phyloP scores from a whole-genome alignment of 1,284 basidiomycete genomes.

The Termitomyces sp. region DNA sequence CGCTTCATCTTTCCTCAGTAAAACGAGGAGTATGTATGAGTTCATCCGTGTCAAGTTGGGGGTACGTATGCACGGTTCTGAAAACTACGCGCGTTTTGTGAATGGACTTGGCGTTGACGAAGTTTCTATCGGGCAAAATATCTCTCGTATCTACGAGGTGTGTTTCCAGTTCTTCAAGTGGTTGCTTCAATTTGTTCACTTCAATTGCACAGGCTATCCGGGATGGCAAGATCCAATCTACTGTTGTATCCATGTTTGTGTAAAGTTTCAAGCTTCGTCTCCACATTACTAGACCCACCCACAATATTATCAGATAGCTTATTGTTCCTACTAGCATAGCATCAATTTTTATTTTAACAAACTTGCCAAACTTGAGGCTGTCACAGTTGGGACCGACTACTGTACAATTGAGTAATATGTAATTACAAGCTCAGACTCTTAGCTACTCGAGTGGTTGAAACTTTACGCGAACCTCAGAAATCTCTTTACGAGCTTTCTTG shows the following conservation, averaged over 20 bases:
- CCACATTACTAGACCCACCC: background rate
- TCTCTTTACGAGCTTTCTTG: slow-evolving; percentile 60
- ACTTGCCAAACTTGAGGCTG: no score
- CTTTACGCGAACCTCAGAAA: slow-evolving; percentile 76
- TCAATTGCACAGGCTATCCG: slow-evolving; percentile 38
- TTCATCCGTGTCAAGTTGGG: slow-evolving; percentile 64
- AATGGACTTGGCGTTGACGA: slow-evolving; percentile 55
- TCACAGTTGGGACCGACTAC: no score
- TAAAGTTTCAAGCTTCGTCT: background rate
- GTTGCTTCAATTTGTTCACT: background rate
- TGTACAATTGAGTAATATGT: slow-evolving; percentile 1
- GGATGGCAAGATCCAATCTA: slow-evolving; percentile 62
- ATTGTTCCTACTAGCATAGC: background rate
- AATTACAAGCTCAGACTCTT: background rate
- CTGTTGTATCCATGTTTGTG: slow-evolving; percentile 49
- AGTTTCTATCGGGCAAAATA: slow-evolving; percentile 60
- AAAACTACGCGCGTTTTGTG: slow-evolving; percentile 56
- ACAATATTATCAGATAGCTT: background rate
- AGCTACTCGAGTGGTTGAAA: slow-evolving; percentile 42
- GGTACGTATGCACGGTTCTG: slow-evolving; percentile 68
- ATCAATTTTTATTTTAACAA: background rate
- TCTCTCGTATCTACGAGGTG: slow-evolving; percentile 67
- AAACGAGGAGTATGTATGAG: slow-evolving; percentile 64
- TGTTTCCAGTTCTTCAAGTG: slow-evolving; percentile 12
- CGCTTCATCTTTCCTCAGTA: slow-evolving; percentile 57